Evolutionary conservation across 306 rosid species (phyloP).

Genomic region (Cucurbita moschata): DNA sequence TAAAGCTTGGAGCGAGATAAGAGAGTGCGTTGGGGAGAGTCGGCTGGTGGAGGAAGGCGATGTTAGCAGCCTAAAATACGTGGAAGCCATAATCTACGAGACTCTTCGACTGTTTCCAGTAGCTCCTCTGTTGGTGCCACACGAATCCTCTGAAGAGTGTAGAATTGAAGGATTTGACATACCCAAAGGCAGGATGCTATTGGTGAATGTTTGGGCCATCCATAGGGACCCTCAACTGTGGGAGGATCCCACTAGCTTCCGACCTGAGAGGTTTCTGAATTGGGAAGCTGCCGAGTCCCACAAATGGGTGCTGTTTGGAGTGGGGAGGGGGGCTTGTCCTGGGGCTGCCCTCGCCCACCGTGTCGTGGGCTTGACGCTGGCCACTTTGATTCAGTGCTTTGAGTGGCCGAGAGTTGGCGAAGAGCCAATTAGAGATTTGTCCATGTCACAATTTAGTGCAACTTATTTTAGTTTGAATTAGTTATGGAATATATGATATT

Average conservation of each 20-base stretch:
- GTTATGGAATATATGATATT: too few species aligned
- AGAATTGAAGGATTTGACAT: not conserved
- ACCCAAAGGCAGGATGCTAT: not conserved
- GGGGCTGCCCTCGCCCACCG: conserved; percentile 19
- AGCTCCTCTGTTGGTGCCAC: not conserved
- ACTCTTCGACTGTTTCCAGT: not conserved
- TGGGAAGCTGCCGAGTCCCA: not conserved
- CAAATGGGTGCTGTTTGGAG: conserved; percentile 29
- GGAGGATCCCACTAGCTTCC: conserved; percentile 8
- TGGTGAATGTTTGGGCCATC: not conserved
- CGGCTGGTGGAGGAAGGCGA: not conserved
- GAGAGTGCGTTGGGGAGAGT: not conserved
- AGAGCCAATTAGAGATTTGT: too few species aligned
- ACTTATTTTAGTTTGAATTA: too few species aligned
- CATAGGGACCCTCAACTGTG: not conserved
- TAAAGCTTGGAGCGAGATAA: not conserved
- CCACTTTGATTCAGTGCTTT: conserved; percentile 20
- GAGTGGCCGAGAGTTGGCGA: conserved; percentile 18
- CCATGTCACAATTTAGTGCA: too few species aligned
- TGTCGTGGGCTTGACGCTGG: conserved; percentile 12
- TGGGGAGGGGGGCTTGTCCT: conserved; percentile 37
- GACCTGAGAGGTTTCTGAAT: conserved; percentile 16
- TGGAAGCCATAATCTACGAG: not conserved
- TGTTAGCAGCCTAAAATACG: not conserved
- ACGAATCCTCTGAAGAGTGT: not conserved